Base-by-base conservation (phyloP, 495 filamentous ascomycete genomes). In the Trichoderma parareesei region DNA sequence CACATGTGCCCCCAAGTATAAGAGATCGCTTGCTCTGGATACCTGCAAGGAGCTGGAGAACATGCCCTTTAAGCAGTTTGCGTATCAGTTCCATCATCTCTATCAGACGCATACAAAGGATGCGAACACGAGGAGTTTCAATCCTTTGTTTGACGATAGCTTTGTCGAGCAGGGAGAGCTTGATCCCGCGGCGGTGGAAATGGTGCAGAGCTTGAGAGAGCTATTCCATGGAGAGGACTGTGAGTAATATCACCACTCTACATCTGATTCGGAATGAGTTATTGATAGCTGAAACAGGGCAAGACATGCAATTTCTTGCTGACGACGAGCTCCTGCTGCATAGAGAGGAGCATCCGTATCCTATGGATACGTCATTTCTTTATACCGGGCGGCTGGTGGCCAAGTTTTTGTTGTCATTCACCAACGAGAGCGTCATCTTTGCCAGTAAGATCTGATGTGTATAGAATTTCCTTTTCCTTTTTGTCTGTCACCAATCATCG, bases 81-180 rank as follows among this genome's bases (percentile, higher is more conserved):
- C 75, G 11, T 78, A 78, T 61, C 78, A 81, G 66, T 84, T 84
- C 65, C 81, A 84, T 68, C 78, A 82, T 65, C 76, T 82, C 55
- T 84, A 83, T 65, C 77, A 79, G 72, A 79, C 80, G 16, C 77
- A 80, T 60, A 73, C 70, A 60, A 69, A 77, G 41, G 79, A 82
- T 59, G 73, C 72, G 0, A 72, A 70, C 20, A 66, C 71, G 11
- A 74, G 74, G 69, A 72, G 76, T 38, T 81, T 80, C 65, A 81
- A 81, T 62, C 79, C 79, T 18, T 69, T 81, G 4, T 48, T 74
- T 11, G 78, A 81, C 44, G 71, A 72, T 7, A 67, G 61, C 5
- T 64, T 71, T 44, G 62, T 75, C 7, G 73, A 71, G 61, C 63
- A 66, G 41, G 72, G 65, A 7, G 78, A 79, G 69, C 68, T 79